phyloP scores from a whole-genome alignment of 2,329 filamentous ascomycete species.

The Didymella pomorum region DNA sequence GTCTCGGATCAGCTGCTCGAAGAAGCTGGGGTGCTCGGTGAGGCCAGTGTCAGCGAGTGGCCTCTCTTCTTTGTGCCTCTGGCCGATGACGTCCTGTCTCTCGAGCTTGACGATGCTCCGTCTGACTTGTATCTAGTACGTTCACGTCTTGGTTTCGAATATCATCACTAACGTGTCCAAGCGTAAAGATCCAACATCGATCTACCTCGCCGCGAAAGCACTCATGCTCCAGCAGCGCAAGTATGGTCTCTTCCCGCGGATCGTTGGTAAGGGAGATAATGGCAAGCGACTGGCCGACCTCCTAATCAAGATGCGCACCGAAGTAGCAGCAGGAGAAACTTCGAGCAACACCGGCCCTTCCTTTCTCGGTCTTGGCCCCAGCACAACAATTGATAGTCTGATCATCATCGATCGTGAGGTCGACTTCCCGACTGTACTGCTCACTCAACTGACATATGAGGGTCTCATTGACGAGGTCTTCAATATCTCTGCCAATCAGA shows the following conservation, averaged over 20 bases:
- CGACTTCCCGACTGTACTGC: conserved; percentile 87
- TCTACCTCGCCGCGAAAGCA: conserved; percentile 86
- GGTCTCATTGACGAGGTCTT: conserved; percentile 94
- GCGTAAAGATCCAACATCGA: conserved; percentile 89
- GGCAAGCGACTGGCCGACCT: conserved; percentile 88
- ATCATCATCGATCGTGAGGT: conserved; percentile 96
- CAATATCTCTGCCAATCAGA: conserved; percentile 89
- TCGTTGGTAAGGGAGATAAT: conserved; percentile 95
- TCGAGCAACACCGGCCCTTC: conserved; percentile 62
- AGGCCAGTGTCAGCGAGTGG: conserved; percentile 87
- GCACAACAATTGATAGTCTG: conserved; percentile 85
- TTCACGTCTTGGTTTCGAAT: neutral
- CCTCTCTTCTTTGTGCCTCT: conserved; percentile 90
- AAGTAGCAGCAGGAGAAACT: conserved; percentile 82
- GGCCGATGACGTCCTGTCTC: conserved; percentile 87
- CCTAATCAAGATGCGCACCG: conserved; percentile 88
- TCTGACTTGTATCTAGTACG: conserved; percentile 81
- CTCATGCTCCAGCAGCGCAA: conserved; percentile 93
- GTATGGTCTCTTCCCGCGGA: conserved; percentile 91
- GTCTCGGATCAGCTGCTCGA: conserved; percentile 92
- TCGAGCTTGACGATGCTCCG: conserved; percentile 89
- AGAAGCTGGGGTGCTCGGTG: conserved; percentile 89
- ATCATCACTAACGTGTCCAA: conserved; percentile 44
- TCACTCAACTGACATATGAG: conserved; percentile 97
- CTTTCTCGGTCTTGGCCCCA: conserved; percentile 77